phyloP scores from a whole-genome alignment of 164 flowering plant species.

The Aristolochia californica region DNA sequence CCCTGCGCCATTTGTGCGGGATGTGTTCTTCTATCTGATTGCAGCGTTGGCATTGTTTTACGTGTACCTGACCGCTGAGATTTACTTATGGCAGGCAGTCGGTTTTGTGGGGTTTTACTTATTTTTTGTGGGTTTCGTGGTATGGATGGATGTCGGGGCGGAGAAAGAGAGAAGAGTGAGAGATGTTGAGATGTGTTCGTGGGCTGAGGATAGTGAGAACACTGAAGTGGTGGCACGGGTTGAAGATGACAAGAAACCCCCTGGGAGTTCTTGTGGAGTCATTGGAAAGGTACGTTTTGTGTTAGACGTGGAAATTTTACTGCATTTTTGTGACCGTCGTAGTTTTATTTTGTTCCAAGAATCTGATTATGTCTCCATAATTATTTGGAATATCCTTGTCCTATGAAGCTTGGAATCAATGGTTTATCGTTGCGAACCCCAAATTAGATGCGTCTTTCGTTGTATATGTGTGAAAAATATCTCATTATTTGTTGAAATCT shows the following conservation, averaged over 20 bases:
- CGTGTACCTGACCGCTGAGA: slow-evolving; percentile 83
- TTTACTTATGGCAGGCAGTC: slow-evolving; percentile 85
- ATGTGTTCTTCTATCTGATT: slow-evolving; percentile 69
- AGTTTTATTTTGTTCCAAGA: too few species aligned
- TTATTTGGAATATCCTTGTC: too few species aligned
- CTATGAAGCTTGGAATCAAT: too few species aligned
- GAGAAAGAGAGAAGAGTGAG: slow-evolving; percentile 8
- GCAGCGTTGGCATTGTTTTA: slow-evolving; percentile 60
- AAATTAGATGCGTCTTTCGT: too few species aligned
- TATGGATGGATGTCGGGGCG: slow-evolving; percentile 86
- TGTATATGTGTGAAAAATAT: too few species aligned
- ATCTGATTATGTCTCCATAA: too few species aligned
- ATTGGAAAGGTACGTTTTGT: slow-evolving; percentile 25
- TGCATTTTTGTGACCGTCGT: too few species aligned
- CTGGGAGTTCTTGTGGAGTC: slow-evolving; percentile 12
- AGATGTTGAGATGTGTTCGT: slow-evolving; percentile 12
- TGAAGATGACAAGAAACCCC: slow-evolving; percentile 21
- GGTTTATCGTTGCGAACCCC: too few species aligned
- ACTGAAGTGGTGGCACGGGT: slow-evolving; percentile 9
- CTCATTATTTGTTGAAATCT: too few species aligned
- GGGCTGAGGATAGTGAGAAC: slow-evolving; percentile 16
- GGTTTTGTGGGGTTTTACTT: slow-evolving; percentile 85
- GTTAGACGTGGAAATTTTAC: background rate
- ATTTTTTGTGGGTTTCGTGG: slow-evolving; percentile 86
- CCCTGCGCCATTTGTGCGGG: slow-evolving; percentile 67